phyloP scores from a whole-genome alignment of 1,284 basidiomycete genomes.

The Inonotus hispidus region DNA sequence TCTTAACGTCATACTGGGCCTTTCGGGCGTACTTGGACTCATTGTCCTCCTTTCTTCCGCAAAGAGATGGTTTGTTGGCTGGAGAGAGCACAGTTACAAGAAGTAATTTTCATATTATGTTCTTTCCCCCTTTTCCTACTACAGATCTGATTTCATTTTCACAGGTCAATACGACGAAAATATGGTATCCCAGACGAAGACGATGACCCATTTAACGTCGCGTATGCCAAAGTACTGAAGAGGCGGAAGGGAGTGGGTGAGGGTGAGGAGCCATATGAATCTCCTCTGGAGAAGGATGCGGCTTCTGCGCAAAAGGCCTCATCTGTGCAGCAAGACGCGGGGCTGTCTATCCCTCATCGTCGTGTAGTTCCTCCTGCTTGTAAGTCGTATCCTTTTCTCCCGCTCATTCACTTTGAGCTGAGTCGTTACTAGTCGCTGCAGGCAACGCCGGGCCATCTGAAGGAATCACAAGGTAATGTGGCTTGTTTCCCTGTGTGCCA shows the following conservation, averaged over 20 bases:
- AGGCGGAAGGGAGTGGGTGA: conserved; percentile 37
- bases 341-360: background rate
- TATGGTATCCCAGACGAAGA: conserved; percentile 79
- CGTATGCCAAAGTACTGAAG: conserved; percentile 61
- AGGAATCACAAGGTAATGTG: background rate
- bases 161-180: conserved; percentile 55
- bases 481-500: background rate
- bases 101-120: conserved; percentile 38
- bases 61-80: conserved; percentile 21
- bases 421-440: background rate
- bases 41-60: background rate
- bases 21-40: background rate
- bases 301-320: background rate
- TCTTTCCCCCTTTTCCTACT: conserved; percentile 16
- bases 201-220: conserved; percentile 74
- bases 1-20: background rate
- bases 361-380: background rate
- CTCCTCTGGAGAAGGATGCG: background rate
- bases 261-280: background rate
- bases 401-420: background rate
- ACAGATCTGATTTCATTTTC: conserved; percentile 7
- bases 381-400: background rate
- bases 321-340: background rate
- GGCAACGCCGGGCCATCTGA: background rate
- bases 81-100: conserved; percentile 53